A percentile compares a stretch with the other conserved stretches of the same genome.
Conservation (phyloP, 768 basidiomycete species). For the Suillus occidentalis region DNA sequence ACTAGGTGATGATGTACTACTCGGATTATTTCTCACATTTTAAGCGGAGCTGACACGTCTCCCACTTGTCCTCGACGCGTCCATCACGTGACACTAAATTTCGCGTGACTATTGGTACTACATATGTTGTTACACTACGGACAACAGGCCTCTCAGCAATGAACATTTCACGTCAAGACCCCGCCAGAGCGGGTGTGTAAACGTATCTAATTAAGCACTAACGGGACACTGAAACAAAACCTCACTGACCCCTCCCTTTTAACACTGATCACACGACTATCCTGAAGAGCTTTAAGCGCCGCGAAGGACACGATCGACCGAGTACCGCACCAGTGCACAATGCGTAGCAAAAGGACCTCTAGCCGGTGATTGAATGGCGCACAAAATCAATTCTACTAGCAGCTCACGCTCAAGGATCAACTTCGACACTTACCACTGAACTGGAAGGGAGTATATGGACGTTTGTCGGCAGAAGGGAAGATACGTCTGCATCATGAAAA, state of each 20-base stretch:
- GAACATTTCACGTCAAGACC: background rate
- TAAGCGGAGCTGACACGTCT: slow-evolving; percentile 46
- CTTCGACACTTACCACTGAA: background rate
- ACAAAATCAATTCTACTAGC: background rate
- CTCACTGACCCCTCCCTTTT: background rate
- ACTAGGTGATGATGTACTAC: slow-evolving; percentile 2
- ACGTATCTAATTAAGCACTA: background rate
- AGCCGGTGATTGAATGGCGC: background rate
- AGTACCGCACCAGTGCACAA: background rate
- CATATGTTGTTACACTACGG: no score
- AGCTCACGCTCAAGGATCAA: background rate
- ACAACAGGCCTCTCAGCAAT: no score
- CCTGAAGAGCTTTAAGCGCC: background rate
- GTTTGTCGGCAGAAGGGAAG: background rate
- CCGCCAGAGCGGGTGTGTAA: background rate
- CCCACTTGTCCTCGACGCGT: slow-evolving; percentile 30
- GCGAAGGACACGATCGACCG: background rate
- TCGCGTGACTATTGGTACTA: background rate
- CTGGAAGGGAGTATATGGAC: background rate
- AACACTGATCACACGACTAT: background rate
- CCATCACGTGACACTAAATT: slow-evolving; percentile 36
- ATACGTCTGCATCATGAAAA: background rate
- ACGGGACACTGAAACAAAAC: background rate
- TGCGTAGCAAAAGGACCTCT: background rate
- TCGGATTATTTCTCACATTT: slow-evolving; percentile 34